Evolutionary conservation across 306 rosid species (phyloP).

Genomic region (Medicago ruthenica): DNA sequence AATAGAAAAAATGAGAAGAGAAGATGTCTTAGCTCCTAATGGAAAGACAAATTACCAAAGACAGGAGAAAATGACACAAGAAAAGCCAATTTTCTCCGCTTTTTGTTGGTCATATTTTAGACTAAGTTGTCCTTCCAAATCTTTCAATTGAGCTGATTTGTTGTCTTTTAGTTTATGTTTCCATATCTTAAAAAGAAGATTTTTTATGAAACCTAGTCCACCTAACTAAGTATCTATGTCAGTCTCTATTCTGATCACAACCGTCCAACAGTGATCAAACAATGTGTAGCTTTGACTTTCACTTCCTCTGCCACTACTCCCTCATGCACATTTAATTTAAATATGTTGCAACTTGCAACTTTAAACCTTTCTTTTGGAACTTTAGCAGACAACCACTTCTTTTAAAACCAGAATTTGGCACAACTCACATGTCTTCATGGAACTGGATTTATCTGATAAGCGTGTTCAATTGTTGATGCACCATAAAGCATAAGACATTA

Average conservation of each 20-base stretch:
- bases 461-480: conserved; percentile 34
- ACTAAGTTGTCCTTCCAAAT: conserved; percentile 51
- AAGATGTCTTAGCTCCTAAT: conserved; percentile 24
- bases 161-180: conserved; percentile 72
- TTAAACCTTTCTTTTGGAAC: conserved; percentile 48
- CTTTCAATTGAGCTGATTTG: conserved; percentile 59
- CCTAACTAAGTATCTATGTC: conserved; percentile 79
- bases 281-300: conserved; percentile 82
- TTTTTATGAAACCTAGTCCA: conserved; percentile 56
- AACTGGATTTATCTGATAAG: conserved; percentile 52
- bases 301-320: no score
- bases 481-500: conserved; percentile 31
- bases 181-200: conserved; percentile 69
- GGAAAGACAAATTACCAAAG: conserved; percentile 46
- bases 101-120: conserved; percentile 55
- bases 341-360: conserved; percentile 23
- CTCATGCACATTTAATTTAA: conserved; percentile 20
- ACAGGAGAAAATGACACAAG: conserved; percentile 62
- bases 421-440: conserved; percentile 61
- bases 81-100: conserved; percentile 55
- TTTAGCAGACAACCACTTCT: conserved; percentile 59
- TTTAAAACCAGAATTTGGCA: conserved; percentile 60
- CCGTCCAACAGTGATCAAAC: conserved; percentile 77
- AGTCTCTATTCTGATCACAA: conserved; percentile 70
- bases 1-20: not conserved